phyloP scores from a whole-genome alignment of 495 filamentous ascomycete species.

The Geoglossum glabrum region DNA sequence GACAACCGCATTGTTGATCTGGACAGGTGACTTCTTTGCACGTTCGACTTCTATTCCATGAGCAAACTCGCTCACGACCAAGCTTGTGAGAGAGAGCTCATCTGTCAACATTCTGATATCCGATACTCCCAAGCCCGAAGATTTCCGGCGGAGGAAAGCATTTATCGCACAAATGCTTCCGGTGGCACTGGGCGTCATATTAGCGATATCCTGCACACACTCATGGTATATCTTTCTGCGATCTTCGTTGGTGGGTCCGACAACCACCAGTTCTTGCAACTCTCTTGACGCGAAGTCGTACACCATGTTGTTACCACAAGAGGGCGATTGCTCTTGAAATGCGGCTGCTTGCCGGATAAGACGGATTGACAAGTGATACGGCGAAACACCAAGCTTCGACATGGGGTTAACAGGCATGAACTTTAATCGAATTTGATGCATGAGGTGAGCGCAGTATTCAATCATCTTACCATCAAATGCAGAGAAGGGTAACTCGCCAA shows the following conservation, averaged over 20 bases:
- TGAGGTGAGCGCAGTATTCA: slow-evolving; percentile 23
- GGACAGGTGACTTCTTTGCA: neutral
- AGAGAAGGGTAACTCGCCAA: slow-evolving; percentile 45
- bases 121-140: slow-evolving; percentile 14
- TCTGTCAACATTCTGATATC: slow-evolving; percentile 30
- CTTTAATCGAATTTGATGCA: slow-evolving; percentile 20
- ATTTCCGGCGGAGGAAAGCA: slow-evolving; percentile 32
- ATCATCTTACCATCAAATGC: slow-evolving; percentile 34
- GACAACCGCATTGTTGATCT: slow-evolving; percentile 2
- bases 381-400: slow-evolving; percentile 18
- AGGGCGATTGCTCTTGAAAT: slow-evolving; percentile 18
- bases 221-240: slow-evolving; percentile 22
- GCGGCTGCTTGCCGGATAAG: slow-evolving; percentile 44
- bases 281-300: slow-evolving; percentile 39
- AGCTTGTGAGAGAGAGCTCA: slow-evolving; percentile 30
- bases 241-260: slow-evolving; percentile 16
- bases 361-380: slow-evolving; percentile 39
- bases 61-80: slow-evolving; percentile 31
- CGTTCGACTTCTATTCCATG: slow-evolving; percentile 8
- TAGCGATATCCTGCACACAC: slow-evolving; percentile 27
- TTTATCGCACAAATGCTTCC: slow-evolving; percentile 57
- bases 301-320: slow-evolving; percentile 16
- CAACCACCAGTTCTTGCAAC: slow-evolving; percentile 21
- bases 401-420: slow-evolving; percentile 9
- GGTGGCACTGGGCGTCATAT: slow-evolving; percentile 26